Conservation (phyloP, 2,329 filamentous ascomycete species). For the Cytospora leucostoma region DNA sequence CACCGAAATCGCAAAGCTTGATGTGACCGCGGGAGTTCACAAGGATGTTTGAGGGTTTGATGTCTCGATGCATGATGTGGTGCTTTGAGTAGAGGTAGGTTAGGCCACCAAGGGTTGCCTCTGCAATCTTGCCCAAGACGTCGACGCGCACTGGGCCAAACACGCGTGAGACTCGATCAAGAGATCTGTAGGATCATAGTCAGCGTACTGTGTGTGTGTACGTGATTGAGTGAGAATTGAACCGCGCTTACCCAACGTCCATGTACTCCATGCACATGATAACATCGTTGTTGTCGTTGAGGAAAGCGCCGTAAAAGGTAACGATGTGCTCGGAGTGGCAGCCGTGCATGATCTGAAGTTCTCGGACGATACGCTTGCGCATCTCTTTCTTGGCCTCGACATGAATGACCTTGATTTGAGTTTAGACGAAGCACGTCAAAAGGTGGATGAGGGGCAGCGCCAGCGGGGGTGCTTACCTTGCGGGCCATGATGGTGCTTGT, state of each 20-base stretch:
- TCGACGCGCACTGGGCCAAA: slow-evolving; percentile 96
- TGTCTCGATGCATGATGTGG: slow-evolving; percentile 98
- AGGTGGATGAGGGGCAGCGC: not conserved
- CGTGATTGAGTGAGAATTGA: not conserved
- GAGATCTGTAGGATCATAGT: slow-evolving; percentile 54
- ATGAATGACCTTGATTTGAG: slow-evolving; percentile 76
- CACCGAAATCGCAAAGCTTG: slow-evolving; percentile 97
- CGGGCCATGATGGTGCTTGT: slow-evolving; percentile 97
- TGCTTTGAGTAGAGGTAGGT: slow-evolving; percentile 95
- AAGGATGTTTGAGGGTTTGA: slow-evolving; percentile 97
- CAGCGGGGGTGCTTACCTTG: slow-evolving; percentile 64
- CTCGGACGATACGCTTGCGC: slow-evolving; percentile 93
- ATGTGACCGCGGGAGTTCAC: slow-evolving; percentile 93
- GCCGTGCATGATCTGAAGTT: slow-evolving; percentile 97
- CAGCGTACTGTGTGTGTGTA: slow-evolving; percentile 12
- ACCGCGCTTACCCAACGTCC: slow-evolving; percentile 84
- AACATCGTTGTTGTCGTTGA: slow-evolving; percentile 95
- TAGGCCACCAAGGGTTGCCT: slow-evolving; percentile 88
- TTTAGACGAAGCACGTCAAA: slow-evolving; percentile 20
- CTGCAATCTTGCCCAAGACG: slow-evolving; percentile 95
- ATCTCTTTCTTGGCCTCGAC: slow-evolving; percentile 98
- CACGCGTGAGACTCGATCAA: slow-evolving; percentile 90
- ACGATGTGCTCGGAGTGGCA: slow-evolving; percentile 98
- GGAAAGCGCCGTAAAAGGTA: slow-evolving; percentile 94
- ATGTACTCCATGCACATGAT: slow-evolving; percentile 99